phyloP scores from a whole-genome alignment of 345 rosid genomes.

The Melastoma malabathricum region DNA sequence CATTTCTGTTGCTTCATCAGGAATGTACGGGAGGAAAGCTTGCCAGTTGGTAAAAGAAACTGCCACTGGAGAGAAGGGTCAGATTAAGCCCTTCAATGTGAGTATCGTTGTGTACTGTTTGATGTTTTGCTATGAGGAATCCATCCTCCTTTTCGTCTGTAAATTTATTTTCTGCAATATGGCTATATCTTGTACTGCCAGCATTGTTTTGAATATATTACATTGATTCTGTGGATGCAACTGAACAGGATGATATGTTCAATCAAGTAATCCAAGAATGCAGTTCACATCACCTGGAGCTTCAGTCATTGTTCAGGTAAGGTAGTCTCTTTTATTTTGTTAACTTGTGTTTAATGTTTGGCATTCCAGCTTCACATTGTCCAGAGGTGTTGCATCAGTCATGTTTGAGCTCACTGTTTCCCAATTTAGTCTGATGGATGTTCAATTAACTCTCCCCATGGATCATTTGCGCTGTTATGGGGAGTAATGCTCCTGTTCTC shows the following conservation, averaged over 20 bases:
- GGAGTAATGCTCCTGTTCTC: background rate
- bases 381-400: background rate
- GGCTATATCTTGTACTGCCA: background rate
- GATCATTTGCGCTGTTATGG: background rate
- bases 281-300: conserved; percentile 35
- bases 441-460: conserved; percentile 1
- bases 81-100: conserved; percentile 46
- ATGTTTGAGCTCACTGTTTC: background rate
- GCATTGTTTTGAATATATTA: too few species aligned
- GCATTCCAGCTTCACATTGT: background rate
- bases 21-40: conserved; percentile 51
- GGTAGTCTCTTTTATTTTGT: conserved; percentile 1
- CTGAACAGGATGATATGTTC: conserved; percentile 39
- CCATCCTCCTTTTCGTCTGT: background rate
- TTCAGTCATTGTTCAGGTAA: conserved; percentile 52
- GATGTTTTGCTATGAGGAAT: background rate
- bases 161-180: background rate
- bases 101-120: background rate
- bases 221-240: background rate
- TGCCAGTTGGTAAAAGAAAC: conserved; percentile 42
- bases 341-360: background rate
- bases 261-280: conserved; percentile 49
- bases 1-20: too few species aligned
- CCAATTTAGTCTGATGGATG: background rate
- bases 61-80: conserved; percentile 38